These are phyloP conservation scores for Cardiospermum halicacabum DNA, from an alignment of 345 rosid species.

Conservation along the genomic window DNA sequence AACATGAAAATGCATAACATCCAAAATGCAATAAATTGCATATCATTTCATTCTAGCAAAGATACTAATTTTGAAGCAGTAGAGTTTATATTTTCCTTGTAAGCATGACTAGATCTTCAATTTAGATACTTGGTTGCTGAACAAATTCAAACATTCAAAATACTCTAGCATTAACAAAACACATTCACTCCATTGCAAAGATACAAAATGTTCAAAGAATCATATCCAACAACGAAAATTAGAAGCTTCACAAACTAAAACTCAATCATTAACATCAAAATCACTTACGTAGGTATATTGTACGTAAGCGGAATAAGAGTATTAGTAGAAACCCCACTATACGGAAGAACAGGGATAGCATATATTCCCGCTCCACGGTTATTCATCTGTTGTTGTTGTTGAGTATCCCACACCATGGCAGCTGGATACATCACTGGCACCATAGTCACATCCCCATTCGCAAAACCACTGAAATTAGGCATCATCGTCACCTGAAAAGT, in stretches of 20 bases:
- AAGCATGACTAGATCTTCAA: no score
- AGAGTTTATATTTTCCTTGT: no score
- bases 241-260: background rate
- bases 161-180: no score
- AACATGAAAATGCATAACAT: background rate
- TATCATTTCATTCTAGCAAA: no score
- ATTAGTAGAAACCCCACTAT: conserved; percentile 62
- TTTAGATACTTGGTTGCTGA: no score
- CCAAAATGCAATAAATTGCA: no score
- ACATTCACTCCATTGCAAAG: no score
- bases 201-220: background rate
- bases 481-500: no score
- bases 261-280: background rate
- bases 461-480: conserved; percentile 32
- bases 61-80: no score
- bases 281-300: conserved; percentile 79
- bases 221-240: background rate
- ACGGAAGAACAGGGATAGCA: conserved; percentile 72
- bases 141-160: no score
- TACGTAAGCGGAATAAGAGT: conserved; percentile 89
- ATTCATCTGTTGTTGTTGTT: conserved; percentile 60
- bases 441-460: conserved; percentile 50
- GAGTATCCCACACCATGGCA: conserved; percentile 44
- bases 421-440: conserved; percentile 59
- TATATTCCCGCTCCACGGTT: conserved; percentile 79